Conservation (phyloP, 768 basidiomycete genomes). For the Suillus paluster region DNA sequence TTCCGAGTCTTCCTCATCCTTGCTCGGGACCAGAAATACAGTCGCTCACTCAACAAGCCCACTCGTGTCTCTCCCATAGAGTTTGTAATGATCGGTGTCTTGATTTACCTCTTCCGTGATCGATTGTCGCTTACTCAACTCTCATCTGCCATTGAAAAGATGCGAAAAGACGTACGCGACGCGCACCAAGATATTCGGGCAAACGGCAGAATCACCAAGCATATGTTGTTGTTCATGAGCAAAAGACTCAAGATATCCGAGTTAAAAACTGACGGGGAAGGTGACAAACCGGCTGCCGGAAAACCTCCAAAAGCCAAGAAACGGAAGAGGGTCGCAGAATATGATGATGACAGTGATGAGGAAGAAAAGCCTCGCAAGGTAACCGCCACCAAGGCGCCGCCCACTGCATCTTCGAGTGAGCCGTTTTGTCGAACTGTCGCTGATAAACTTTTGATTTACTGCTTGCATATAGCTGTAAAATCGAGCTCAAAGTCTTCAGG, state of each 20-base stretch:
- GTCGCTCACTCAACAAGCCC: constrained; percentile 36
- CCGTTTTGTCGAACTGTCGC: not conserved
- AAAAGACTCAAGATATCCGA: constrained; percentile 37
- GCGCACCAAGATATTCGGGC: constrained; percentile 45
- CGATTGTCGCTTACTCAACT: constrained; percentile 44
- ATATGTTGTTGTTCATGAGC: constrained; percentile 36
- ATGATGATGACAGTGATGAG: constrained; percentile 27
- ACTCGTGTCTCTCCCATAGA: constrained; percentile 47
- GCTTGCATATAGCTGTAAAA: not conserved
- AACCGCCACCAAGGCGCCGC: constrained; percentile 16
- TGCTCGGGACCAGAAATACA: constrained; percentile 36
- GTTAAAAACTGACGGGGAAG: constrained; percentile 36
- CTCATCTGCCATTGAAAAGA: constrained; percentile 44
- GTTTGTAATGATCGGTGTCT: constrained; percentile 48
- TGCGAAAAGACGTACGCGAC: constrained; percentile 43
- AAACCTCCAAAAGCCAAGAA: constrained; percentile 21
- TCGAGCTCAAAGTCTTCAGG: constrained; percentile 3
- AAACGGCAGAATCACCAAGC: constrained; percentile 41
- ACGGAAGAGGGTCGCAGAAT: constrained; percentile 28
- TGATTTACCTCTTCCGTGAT: constrained; percentile 43
- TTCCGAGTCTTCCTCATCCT: constrained; percentile 40
- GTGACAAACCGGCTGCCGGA: constrained; percentile 27
- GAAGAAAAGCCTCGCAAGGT: constrained; percentile 23
- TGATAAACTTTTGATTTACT: not conserved
- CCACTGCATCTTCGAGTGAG: constrained; percentile 12